These are phyloP conservation scores for Populus hybrid DNA, from an alignment of 441 rosid species.

Conservation along the genomic window DNA sequence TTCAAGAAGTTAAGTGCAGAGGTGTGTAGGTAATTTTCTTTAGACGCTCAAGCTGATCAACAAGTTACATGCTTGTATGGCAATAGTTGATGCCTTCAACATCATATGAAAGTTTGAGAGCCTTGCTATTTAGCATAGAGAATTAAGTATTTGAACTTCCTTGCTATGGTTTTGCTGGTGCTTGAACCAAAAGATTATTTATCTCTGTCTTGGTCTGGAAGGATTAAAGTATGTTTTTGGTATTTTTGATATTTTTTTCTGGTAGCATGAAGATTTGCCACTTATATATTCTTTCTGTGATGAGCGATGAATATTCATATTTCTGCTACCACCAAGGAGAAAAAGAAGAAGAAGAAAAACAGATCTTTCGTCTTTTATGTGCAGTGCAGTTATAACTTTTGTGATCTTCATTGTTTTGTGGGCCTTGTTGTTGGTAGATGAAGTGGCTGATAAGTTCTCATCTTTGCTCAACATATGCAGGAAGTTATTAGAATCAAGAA, in stretches of 20 bases:
- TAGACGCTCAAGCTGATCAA: background rate
- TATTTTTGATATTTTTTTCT: background rate
- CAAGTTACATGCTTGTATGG: background rate
- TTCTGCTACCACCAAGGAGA: background rate
- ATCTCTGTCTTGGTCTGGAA: background rate
- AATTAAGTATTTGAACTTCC: background rate
- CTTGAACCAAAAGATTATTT: background rate
- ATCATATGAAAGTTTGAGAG: background rate
- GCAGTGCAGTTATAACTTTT: too few species aligned
- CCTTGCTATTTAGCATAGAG: background rate
- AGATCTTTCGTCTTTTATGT: too few species aligned
- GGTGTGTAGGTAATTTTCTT: background rate
- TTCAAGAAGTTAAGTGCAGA: background rate
- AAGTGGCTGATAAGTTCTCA: slow-evolving; percentile 3
- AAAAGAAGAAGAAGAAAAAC: too few species aligned
- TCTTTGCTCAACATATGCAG: slow-evolving; percentile 38
- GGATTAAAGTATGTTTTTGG: background rate
- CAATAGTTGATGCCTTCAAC: background rate
- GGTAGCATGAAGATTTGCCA: background rate
- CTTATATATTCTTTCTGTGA: background rate
- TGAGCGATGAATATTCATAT: background rate
- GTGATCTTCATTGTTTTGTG: background rate
- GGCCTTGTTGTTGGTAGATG: background rate
- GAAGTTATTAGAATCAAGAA: slow-evolving; percentile 87
- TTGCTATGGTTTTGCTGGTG: background rate